Conservation (phyloP, 352 stramenopile species). For the Pythium coloratum region DNA sequence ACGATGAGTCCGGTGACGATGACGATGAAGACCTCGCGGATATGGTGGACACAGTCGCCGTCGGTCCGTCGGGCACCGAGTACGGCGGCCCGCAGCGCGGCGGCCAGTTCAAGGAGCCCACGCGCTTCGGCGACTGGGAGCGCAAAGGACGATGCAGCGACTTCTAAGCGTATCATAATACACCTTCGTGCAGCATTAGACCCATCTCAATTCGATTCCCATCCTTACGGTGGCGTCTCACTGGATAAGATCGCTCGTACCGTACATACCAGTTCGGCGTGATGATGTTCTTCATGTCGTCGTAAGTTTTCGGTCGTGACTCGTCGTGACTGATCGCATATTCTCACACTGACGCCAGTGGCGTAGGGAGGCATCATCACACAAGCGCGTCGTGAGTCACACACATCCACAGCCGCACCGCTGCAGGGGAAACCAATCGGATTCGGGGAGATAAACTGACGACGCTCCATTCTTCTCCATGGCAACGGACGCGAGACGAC, state of each 20-base stretch:
- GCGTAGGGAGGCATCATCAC: neutral
- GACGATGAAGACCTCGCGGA: conserved; percentile 85
- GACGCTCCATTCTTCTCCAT: neutral
- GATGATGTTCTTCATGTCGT: neutral
- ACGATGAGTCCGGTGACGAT: conserved; percentile 28
- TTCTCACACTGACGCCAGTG: conserved; percentile 3
- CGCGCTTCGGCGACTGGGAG: conserved; percentile 98
- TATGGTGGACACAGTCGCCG: conserved; percentile 93
- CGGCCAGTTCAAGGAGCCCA: conserved; percentile 94
- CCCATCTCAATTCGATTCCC: no score
- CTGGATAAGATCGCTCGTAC: neutral
- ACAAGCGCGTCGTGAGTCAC: neutral
- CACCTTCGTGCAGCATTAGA: neutral
- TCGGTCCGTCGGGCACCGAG: conserved; percentile 87
- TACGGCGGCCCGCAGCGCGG: conserved; percentile 93
- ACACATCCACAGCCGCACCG: no score
- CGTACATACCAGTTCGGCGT: neutral
- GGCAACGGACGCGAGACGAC: neutral
- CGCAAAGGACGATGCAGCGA: conserved; percentile 96
- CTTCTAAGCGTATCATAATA: conserved; percentile 69
- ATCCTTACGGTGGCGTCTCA: neutral
- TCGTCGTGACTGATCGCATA: neutral
- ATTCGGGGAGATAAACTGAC: neutral
- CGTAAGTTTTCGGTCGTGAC: neutral
- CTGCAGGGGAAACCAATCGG: neutral